Conservation (phyloP, 495 filamentous ascomycete genomes). For the Usnea hakonensis region DNA sequence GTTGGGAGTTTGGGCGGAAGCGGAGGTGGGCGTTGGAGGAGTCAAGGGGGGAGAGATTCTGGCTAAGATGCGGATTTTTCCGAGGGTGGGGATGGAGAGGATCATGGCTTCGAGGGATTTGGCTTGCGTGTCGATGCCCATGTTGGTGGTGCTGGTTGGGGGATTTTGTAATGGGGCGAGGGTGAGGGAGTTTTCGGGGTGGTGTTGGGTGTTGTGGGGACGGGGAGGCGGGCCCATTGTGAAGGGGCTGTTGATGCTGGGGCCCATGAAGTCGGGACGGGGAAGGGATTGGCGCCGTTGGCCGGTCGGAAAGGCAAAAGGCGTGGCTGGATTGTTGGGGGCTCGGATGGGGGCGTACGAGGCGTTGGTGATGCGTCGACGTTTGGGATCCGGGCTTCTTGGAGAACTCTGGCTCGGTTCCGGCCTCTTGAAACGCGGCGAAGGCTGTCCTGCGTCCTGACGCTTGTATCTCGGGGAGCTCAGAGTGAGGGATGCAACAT, state of each 20-base stretch:
- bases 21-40: conserved; percentile 36
- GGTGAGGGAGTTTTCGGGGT: conserved; percentile 39
- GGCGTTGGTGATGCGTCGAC: conserved; percentile 16
- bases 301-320: conserved; percentile 19
- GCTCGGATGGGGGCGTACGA: conserved; percentile 12
- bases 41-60: conserved; percentile 60
- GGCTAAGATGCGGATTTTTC: conserved; percentile 50
- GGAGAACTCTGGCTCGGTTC: conserved; percentile 12
- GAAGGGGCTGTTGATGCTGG: conserved; percentile 19
- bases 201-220: conserved; percentile 25
- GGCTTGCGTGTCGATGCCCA: conserved; percentile 28
- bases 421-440: conserved; percentile 16
- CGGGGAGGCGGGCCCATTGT: conserved; percentile 36
- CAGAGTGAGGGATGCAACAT: conserved; percentile 5
- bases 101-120: conserved; percentile 56
- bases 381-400: conserved; percentile 17
- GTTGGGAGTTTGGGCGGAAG: conserved; percentile 34
- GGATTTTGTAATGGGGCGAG: conserved; percentile 55
- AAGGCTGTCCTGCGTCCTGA: conserved; percentile 11
- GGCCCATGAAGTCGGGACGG: conserved; percentile 23
- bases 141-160: conserved; percentile 16
- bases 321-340: conserved; percentile 19
- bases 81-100: conserved; percentile 59
- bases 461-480: conserved; percentile 11
- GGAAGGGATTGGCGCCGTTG: conserved; percentile 24